Evolutionary conservation across 2,329 filamentous ascomycete genomes (phyloP).

Genomic region (Sclerotinia spermophila): DNA sequence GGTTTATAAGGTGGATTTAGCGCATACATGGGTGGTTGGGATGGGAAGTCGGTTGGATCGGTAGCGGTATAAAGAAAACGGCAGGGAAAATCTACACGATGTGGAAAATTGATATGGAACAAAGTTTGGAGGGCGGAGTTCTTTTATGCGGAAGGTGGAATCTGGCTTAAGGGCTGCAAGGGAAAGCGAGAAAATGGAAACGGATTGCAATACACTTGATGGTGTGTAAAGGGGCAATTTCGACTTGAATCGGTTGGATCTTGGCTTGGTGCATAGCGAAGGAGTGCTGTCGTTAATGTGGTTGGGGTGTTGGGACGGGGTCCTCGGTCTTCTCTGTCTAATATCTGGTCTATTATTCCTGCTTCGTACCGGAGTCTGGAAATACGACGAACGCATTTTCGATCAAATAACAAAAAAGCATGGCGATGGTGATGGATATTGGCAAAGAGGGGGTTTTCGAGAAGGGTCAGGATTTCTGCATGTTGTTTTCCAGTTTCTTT

Average conservation of each 20-base stretch:
- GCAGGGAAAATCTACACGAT: constrained; percentile 29
- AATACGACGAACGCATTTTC: constrained; percentile 15
- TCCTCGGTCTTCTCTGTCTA: constrained; percentile 20
- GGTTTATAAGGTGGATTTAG: constrained; percentile 30
- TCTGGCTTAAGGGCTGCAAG: constrained; percentile 26
- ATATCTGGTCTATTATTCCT: constrained; percentile 16
- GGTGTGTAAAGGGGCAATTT: constrained; percentile 20
- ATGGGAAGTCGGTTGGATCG: constrained; percentile 24
- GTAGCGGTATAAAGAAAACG: constrained; percentile 36
- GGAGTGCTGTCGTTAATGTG: constrained; percentile 25
- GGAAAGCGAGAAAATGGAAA: constrained; percentile 23
- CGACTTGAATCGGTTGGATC: constrained; percentile 18
- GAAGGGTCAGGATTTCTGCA: constrained; percentile 17
- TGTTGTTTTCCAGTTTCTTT: constrained; percentile 13
- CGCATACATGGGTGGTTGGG: constrained; percentile 24
- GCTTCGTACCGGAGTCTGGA: constrained; percentile 15
- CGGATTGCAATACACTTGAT: constrained; percentile 21
- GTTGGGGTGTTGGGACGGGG: constrained; percentile 25
- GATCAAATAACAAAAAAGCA: constrained; percentile 21
- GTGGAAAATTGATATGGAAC: constrained; percentile 30
- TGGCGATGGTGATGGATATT: constrained; percentile 20
- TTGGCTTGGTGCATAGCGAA: constrained; percentile 34
- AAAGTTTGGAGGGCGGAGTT: constrained; percentile 34
- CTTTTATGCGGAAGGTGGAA: constrained; percentile 37
- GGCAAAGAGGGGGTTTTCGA: constrained; percentile 9